Evolutionary conservation across 1,284 basidiomycete species (phyloP).

Genomic region (Cystobasidium slooffiae): DNA sequence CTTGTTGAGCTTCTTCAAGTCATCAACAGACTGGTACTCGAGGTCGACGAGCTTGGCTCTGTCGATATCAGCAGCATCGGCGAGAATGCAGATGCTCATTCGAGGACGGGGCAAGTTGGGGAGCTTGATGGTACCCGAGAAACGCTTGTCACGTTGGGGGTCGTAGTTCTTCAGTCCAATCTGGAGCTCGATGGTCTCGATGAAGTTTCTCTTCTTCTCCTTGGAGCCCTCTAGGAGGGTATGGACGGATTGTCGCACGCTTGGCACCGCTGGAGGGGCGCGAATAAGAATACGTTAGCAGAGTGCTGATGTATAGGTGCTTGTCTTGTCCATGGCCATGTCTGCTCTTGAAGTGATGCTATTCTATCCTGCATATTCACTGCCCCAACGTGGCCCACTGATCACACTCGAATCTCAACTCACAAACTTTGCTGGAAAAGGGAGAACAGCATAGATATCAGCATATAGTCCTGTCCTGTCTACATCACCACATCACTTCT

Average conservation of each 20-base stretch:
- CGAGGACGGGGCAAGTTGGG: slow-evolving; percentile 96
- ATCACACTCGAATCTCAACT: background rate
- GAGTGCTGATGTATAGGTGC: background rate
- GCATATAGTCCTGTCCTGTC: background rate
- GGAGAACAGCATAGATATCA: background rate
- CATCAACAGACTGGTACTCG: slow-evolving; percentile 97
- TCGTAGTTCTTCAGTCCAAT: slow-evolving; percentile 97
- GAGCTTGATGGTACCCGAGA: slow-evolving; percentile 97
- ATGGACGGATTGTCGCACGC: slow-evolving; percentile 95
- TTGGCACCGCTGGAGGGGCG: slow-evolving; percentile 58
- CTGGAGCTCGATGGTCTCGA: slow-evolving; percentile 68
- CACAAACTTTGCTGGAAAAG: slow-evolving; percentile 41
- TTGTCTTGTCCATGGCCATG: background rate
- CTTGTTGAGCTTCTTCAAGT: slow-evolving; percentile 99
- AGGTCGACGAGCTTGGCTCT: slow-evolving; percentile 96
- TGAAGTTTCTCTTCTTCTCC: slow-evolving; percentile 86
- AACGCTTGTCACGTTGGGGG: slow-evolving; percentile 92
- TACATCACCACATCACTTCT: background rate
- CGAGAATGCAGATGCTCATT: slow-evolving; percentile 99
- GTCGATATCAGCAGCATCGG: slow-evolving; percentile 98
- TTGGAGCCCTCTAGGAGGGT: slow-evolving; percentile 77
- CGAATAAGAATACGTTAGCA: background rate
- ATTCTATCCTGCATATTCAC: background rate
- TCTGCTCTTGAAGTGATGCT: too few relatives aligned
- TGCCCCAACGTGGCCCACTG: too few relatives aligned